Evolutionary conservation across 306 rosid species (phyloP), one percentile per base, ranked within the genome.

Genomic region (Prunus dulcis): DNA sequence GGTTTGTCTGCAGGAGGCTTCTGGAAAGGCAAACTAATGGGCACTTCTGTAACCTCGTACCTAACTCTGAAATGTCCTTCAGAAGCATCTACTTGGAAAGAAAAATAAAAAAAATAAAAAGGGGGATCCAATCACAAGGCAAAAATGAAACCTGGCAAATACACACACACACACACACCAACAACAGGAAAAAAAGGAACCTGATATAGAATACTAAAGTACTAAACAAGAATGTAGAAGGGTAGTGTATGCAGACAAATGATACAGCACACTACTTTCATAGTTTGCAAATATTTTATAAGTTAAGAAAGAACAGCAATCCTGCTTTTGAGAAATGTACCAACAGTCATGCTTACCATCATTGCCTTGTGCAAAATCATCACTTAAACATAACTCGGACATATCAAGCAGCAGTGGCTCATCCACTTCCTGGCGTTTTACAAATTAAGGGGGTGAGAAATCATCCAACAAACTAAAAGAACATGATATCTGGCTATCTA

Each of bases 1-100:
- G 97, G 98, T 84, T 95, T 95, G 80, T 95, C 97, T 17, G 87
- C 84, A 76, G 82, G 97, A 86, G 98, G 98, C 84, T 95, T 95
- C 85, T 92, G 98, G 80, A 82, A 92, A 66, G 98, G 97, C 78
- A 95, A 79, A 83, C 74, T 89, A 75, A 95, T 58, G 45, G 99
- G 99, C 47, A 86, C 91, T 81, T 92, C 97, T 62, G 76, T 79
- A 63, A 90, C 90, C 41, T 92, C 99, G n/a, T 95, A 95, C 86
- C 92, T 90, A 20, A 95, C 99, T 87, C 93, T 78, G 69, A 92
- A 74, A 71, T 89, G 92, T 77, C 87, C 96, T 80, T 95, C 96
- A 1, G 91, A 69, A 73, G 91, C 82, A 87, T 88, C 89, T 90
- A 84, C 82, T 81, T 25, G 34, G 61, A 77, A 69, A 47, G 34